Percentiles rank a stretch among this genome's conserved stretches.
phyloP scores from a whole-genome alignment of 495 filamentous ascomycete species.

The Elasticomyces elasticus region DNA sequence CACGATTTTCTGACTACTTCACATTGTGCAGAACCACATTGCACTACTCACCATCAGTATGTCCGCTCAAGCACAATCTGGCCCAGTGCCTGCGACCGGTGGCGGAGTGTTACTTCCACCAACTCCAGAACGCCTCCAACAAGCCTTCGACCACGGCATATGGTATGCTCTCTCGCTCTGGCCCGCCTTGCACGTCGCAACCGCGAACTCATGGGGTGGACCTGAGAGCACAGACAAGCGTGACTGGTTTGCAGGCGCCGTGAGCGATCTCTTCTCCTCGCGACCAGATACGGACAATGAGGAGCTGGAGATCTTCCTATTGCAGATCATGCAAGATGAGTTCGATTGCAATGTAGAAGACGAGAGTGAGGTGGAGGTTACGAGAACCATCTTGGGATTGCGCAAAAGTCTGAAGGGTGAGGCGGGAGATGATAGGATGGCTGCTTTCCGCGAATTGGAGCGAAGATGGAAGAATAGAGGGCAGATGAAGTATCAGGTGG shows the following conservation, averaged over 20 bases:
- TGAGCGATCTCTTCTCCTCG: constrained; percentile 68
- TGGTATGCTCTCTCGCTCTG: constrained; percentile 72
- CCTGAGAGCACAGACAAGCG: constrained; percentile 76
- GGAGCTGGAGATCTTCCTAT: constrained; percentile 70
- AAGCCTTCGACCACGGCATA: constrained; percentile 50
- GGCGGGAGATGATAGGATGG: constrained; percentile 24
- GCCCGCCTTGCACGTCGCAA: constrained; percentile 76
- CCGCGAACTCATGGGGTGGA: constrained; percentile 82
- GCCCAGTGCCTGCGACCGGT: background rate
- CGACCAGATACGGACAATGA: constrained; percentile 64
- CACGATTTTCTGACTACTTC: too few relatives aligned
- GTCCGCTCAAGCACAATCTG: background rate
- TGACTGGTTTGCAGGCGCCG: constrained; percentile 87
- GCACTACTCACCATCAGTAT: too few relatives aligned
- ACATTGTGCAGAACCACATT: too few relatives aligned
- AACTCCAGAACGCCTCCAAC: constrained; percentile 32
- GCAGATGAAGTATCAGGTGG: constrained; percentile 43
- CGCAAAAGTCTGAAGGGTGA: constrained; percentile 45
- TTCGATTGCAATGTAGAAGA: constrained; percentile 89
- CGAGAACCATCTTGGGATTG: constrained; percentile 58
- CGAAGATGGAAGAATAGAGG: constrained; percentile 58
- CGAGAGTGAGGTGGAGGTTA: constrained; percentile 66
- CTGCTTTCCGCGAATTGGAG: constrained; percentile 59
- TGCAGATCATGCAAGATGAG: constrained; percentile 90
- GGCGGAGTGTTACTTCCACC: constrained; percentile 17